Base-by-base conservation (phyloP, 768 basidiomycete species). In the Dentipellis fragilis region DNA sequence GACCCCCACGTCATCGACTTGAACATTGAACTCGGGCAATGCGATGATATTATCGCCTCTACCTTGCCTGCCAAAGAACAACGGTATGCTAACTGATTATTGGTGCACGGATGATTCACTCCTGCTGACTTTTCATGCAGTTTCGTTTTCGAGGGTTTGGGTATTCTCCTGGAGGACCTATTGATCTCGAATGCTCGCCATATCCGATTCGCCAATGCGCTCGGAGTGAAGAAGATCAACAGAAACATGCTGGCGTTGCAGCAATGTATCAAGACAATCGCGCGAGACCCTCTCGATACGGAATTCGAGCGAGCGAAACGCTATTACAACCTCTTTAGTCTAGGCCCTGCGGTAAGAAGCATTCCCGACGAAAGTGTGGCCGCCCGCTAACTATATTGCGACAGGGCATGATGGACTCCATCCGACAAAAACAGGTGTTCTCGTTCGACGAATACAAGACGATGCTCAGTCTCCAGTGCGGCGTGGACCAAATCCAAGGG, bases 371-470 rank as follows among this genome's bases (percentile, higher is more conserved):
- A 12, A 21, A 35, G 10, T 49, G 10, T 49, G 16, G 19, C 11
- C 16, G 23, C 21, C 19, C 7, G 48, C 14, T 49, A 45, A 45
- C 4, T 17, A 3, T 23, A 10, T 6, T 29, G 29, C 29, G 29
- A 29, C 29, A 95, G 93, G 80, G 80, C 52, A 83, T 97, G 79
- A 74, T 97, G 50, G 83, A 88, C 29, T 70, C 76, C 10, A 81
- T 92, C 54, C 81, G 84, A 23, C 61, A 73, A 49, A 75, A 77
- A 59, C 81, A 80, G 58, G 69, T 69, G 39, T 97, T 91, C 72
- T 80, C 77, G 4, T 95, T 96, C 61, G 93, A 95, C 61, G 90
- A 97, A 65, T 97, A 95, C 69, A 89, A 93, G 67, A 79, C 81
- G 8, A 93, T 98, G 77, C 77, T 97, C 49, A 87, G 84, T 62